Base-by-base conservation (phyloP, 441 rosid species). In the Erodium chrysanthum region DNA sequence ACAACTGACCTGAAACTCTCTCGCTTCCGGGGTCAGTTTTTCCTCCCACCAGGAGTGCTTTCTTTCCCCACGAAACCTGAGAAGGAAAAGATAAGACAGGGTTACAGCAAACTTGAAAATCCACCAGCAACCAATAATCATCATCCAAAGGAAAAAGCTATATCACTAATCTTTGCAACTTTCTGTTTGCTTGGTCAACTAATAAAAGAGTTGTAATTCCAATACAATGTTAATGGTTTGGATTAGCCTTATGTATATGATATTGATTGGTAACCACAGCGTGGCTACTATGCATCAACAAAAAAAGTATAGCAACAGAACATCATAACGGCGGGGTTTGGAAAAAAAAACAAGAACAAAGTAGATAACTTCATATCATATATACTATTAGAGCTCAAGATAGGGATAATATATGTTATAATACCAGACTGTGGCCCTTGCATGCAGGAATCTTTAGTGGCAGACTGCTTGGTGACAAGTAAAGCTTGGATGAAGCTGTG, bases 21-120 rank as follows among this genome's bases (percentile, higher is more conserved):
- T 94, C 97, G 73, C 76, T 84, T 50, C 79, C 81, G 52, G 95
- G 90, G 76, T 90, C 87, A 31, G 96, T 90, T 82, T 84, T 92
- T 17, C 97, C 99, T 73, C 99, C 99, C 74, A 94, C 82, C 48
- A 94, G 77, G 52, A 94, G 86, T 62, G 80, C 90, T 69, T 87
- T 91, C 74, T 90, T 91, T 65, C 97, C 97, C 97, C 97, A 94
- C 69, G 97, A 88, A 75, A 94, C 90, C 99, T 94, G 52, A 46
- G 64, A 69, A 48, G 21, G 59, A 44, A 67, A 70, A 64, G 6
- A 63, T 69, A 21, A 40, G 67, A 64, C 64, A 21, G 3, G 17
- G 33, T 5, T 23, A 59, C 11, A 14, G 64, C 6, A 12, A 12
- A 59, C 31, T 23, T 22, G 15, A 25, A 25, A 11, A 59, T 29